Base-by-base conservation (phyloP, 108 stramenopile genomes). In the Discostella stelligeroides region DNA sequence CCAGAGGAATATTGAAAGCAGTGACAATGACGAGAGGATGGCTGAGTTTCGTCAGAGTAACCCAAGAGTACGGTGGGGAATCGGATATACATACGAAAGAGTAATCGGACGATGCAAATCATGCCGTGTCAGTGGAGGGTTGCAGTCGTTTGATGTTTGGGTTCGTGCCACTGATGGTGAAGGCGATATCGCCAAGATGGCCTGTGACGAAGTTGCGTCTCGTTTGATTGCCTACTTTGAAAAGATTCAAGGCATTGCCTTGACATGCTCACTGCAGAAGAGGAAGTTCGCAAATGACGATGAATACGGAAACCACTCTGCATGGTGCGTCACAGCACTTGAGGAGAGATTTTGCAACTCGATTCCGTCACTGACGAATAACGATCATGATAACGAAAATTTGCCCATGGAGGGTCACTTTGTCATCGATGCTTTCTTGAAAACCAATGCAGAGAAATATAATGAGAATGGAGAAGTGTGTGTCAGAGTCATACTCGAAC, bases 61-160 rank as follows among this genome's bases (percentile, higher is more conserved):
- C 54, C 57, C 59, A 0, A 77, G 76, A 70, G 89, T 86, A 10
- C 82, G 97, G 29, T 97, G 97, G 97, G 96, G 94, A 25, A 59
- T 97, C 46, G 97, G 89, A 20, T 97, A 95, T 95, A 95, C 94
- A 1, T 92, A 83, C 37, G 77, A 79, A 34, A 61, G 79, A 48
- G 86, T 86, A 0, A 47, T 70, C 12, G 63, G 53, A 3, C 69
- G 69, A 34, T 63, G 68, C 46, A 42, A 49, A 37, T 37, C 57
- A 9, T 77, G 76, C 40, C 55, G 63, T 39, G 48, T 77, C 17
- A 49, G 50, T 27, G 53, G 58, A 24, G 76, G 76, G 17, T 41
- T 66, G 20, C 61, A 61, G 58, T 66, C 47, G 9, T 77, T 77
- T 58, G 51, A 39, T 29, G 76, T 70, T 70, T 70, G 56, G 28